phyloP scores from a whole-genome alignment of 257 asterid genomes.

The Ocimum tenuiflorum region DNA sequence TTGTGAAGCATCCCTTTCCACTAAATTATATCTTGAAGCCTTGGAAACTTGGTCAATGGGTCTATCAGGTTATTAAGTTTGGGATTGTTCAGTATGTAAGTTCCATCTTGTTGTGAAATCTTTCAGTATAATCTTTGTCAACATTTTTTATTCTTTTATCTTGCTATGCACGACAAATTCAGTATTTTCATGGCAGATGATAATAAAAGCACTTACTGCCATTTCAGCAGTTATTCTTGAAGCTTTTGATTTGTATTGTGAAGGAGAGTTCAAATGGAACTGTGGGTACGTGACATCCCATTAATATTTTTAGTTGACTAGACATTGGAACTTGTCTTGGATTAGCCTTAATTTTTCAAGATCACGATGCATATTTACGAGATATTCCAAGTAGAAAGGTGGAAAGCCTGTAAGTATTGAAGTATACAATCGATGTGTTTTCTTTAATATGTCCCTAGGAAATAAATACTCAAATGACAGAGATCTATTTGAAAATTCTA shows the following conservation, averaged over 20 bases:
- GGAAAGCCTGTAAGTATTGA: slow-evolving; percentile 28
- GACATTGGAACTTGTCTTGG: not conserved
- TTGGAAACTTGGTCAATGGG: slow-evolving; percentile 88
- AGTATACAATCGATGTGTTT: not conserved
- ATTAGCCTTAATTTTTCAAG: slow-evolving; percentile 51
- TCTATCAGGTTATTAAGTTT: slow-evolving; percentile 87
- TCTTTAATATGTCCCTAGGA: not conserved
- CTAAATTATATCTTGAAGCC: slow-evolving; percentile 72
- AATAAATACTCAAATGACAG: not conserved
- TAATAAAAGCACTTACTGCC: slow-evolving; percentile 85
- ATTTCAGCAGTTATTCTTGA: slow-evolving; percentile 85
- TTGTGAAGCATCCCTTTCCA: slow-evolving; percentile 81
- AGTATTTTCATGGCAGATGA: slow-evolving; percentile 62
- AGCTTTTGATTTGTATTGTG: slow-evolving; percentile 89
- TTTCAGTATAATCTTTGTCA: slow-evolving; percentile 13
- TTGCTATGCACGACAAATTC: slow-evolving; percentile 7
- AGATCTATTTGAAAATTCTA: slow-evolving; percentile 7
- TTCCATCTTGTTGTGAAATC: slow-evolving; percentile 17
- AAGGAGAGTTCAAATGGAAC: slow-evolving; percentile 90
- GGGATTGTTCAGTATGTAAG: slow-evolving; percentile 98
- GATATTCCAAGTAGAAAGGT: slow-evolving; percentile 53
- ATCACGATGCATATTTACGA: slow-evolving; percentile 50
- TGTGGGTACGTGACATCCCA: slow-evolving; percentile 71
- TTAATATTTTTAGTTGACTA: not conserved
- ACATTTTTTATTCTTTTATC: slow-evolving; percentile 8